Percentiles rank a stretch among this genome's conserved stretches.
Evolutionary conservation across 2,329 filamentous ascomycete species (phyloP).

Genomic region (Trichothecium roseum): DNA sequence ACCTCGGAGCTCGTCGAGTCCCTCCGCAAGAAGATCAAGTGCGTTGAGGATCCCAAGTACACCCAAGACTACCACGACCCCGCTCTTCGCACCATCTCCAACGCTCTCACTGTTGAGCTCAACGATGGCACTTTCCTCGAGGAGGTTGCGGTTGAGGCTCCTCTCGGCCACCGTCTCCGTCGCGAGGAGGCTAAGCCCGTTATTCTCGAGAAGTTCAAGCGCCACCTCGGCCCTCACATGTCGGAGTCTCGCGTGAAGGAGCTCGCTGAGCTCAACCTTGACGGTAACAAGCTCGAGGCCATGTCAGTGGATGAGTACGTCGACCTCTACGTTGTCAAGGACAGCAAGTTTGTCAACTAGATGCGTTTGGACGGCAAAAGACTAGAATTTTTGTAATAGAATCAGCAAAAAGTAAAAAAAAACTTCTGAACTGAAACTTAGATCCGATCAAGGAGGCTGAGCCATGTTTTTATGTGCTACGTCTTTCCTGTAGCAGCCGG

Average conservation of each 20-base stretch:
- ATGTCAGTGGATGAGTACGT: slow-evolving; percentile 90
- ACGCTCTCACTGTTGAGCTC: slow-evolving; percentile 87
- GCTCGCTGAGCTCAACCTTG: slow-evolving; percentile 69
- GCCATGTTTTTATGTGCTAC: too few relatives aligned
- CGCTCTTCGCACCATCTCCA: slow-evolving; percentile 87
- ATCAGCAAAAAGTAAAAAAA: too few relatives aligned
- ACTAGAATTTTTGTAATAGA: too few relatives aligned
- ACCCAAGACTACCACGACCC: slow-evolving; percentile 95
- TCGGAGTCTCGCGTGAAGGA: slow-evolving; percentile 66
- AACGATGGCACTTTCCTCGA: slow-evolving; percentile 89
- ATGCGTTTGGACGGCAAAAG: too few relatives aligned
- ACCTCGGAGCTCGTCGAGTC: slow-evolving; percentile 83
- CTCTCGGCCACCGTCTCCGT: slow-evolving; percentile 81
- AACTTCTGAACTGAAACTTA: background rate
- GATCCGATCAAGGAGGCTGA: too few relatives aligned
- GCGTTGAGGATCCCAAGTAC: slow-evolving; percentile 92
- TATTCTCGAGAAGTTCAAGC: slow-evolving; percentile 88
- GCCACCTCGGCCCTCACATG: slow-evolving; percentile 18
- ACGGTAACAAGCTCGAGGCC: slow-evolving; percentile 64
- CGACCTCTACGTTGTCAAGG: slow-evolving; percentile 61
- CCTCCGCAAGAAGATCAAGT: slow-evolving; percentile 86
- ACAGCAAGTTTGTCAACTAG: slow-evolving; percentile 42
- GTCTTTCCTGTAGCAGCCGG: too few relatives aligned
- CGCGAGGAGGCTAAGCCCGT: slow-evolving; percentile 97
- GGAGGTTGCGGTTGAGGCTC: slow-evolving; percentile 87